These are phyloP conservation scores for Sclerotinia borealis DNA, from an alignment of 2,329 filamentous ascomycete species.

Conservation along the genomic window DNA sequence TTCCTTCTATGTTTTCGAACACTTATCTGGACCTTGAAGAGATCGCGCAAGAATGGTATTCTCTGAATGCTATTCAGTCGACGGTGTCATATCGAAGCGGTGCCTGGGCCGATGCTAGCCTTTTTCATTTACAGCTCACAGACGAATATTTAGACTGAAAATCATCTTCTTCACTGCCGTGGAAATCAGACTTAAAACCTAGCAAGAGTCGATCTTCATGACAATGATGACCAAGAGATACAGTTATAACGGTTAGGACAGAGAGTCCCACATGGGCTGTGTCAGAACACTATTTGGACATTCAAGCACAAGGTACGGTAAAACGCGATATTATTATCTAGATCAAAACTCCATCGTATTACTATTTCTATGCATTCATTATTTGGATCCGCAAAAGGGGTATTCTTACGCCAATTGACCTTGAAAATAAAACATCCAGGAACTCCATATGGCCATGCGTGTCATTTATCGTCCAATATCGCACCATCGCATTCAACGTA, in stretches of 20 bases:
- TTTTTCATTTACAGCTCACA: too few species aligned
- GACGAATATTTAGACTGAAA: too few species aligned
- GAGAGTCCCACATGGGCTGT: too few species aligned
- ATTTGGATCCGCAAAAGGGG: background rate
- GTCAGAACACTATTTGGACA: background rate
- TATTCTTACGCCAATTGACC: background rate
- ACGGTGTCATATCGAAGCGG: too few species aligned
- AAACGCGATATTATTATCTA: background rate
- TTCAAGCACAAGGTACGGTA: background rate
- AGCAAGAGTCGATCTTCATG: background rate
- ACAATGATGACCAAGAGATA: background rate
- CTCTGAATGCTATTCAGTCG: too few species aligned
- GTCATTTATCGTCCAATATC: background rate
- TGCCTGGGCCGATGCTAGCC: too few species aligned
- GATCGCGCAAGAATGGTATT: too few species aligned
- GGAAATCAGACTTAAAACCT: background rate
- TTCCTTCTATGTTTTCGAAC: too few species aligned
- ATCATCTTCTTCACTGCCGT: too few species aligned
- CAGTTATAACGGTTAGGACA: too few species aligned
- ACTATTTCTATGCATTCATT: background rate
- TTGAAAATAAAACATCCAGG: background rate
- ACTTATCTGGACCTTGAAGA: too few species aligned
- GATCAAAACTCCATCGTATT: background rate
- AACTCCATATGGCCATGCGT: background rate
- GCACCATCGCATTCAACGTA: background rate